A percentile compares a stretch with the other conserved stretches of the same genome.
phyloP scores from a whole-genome alignment of 257 asterid species.

The Forsythia viridissima region DNA sequence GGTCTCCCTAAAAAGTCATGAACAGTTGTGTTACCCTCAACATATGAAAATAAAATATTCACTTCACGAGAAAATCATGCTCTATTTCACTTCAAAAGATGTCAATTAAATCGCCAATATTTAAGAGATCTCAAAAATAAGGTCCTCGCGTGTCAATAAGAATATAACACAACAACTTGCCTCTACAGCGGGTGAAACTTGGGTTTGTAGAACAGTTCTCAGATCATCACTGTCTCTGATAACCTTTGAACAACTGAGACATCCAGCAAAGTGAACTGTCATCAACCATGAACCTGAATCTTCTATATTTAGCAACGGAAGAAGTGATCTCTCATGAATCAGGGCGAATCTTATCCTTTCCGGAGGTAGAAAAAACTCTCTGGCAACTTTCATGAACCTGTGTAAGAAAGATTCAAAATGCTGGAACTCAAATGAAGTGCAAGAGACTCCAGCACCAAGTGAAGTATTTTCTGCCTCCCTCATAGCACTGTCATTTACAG shows the following conservation, averaged over 20 bases:
- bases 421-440: conserved; percentile 59
- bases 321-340: conserved; percentile 66
- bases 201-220: conserved; percentile 54
- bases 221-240: conserved; percentile 64
- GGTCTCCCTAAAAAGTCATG: background rate
- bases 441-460: conserved; percentile 43
- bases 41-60: background rate
- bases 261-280: conserved; percentile 62
- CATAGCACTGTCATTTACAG: conserved; percentile 44
- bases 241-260: conserved; percentile 69
- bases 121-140: conserved; percentile 24
- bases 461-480: conserved; percentile 46
- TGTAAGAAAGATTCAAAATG: conserved; percentile 59
- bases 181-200: conserved; percentile 64
- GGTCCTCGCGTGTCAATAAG: conserved; percentile 15
- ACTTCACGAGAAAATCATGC: background rate
- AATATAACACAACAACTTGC: conserved; percentile 46
- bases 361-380: conserved; percentile 81
- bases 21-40: background rate
- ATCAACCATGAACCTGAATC: conserved; percentile 67
- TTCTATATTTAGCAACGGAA: conserved; percentile 54
- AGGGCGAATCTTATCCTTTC: conserved; percentile 71
- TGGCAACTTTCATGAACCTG: conserved; percentile 55
- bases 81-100: conserved; percentile 11
- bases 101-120: background rate